Percentiles rank a stretch among this genome's conserved stretches.
Conservation (phyloP, 805 yeast genomes). For the Novakomyces olei region DNA sequence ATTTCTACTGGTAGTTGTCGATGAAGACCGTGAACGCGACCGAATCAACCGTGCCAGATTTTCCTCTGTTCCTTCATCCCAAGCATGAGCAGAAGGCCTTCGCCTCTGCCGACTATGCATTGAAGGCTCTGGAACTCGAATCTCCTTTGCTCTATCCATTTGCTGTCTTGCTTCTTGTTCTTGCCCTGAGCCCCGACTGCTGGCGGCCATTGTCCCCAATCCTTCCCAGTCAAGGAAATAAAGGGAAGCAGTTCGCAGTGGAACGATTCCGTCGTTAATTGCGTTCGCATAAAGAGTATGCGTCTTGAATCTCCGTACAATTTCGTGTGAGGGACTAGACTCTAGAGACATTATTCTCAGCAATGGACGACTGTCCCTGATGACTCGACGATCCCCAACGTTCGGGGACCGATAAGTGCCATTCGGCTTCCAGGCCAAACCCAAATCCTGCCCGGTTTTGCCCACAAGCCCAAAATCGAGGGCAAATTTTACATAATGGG, state of each 20-base stretch:
- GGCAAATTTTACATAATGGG: constrained; percentile 62
- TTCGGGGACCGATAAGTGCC: constrained; percentile 17
- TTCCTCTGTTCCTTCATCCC: too few relatives aligned
- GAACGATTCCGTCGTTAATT: constrained; percentile 86
- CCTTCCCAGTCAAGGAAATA: neutral
- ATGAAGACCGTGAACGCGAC: too few relatives aligned
- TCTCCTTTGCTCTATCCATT: too few relatives aligned
- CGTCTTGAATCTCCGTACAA: constrained; percentile 39
- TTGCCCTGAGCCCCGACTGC: too few relatives aligned
- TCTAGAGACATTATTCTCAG: constrained; percentile 41
- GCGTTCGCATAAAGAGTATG: constrained; percentile 79
- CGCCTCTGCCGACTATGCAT: too few relatives aligned
- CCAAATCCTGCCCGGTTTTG: constrained; percentile 74
- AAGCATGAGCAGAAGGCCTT: too few relatives aligned
- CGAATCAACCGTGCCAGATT: too few relatives aligned
- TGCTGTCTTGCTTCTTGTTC: too few relatives aligned
- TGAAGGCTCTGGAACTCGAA: too few relatives aligned
- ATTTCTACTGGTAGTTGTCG: too few relatives aligned
- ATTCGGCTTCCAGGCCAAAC: constrained; percentile 21
- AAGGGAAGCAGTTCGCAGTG: constrained; percentile 46
- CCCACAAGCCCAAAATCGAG: constrained; percentile 81
- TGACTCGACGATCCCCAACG: too few relatives aligned
- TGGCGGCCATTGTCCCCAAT: too few relatives aligned
- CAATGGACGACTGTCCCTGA: constrained; percentile 31
- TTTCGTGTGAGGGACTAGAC: constrained; percentile 43